A percentile compares a stretch with the other conserved stretches of the same genome.
Conservation (phyloP, 305 asterid genomes). For the Lippia alba region DNA sequence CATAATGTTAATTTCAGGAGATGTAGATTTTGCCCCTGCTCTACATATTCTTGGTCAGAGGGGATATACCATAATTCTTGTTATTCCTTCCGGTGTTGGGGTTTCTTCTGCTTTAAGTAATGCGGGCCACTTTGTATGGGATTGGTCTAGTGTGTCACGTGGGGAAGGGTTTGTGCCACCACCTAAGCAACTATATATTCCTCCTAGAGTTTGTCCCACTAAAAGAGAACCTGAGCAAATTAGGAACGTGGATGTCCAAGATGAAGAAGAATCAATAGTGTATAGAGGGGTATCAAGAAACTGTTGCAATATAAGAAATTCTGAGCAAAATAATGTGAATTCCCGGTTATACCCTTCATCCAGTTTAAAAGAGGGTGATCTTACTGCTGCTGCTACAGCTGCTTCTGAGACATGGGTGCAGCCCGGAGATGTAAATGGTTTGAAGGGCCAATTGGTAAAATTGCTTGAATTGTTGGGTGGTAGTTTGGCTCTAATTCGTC, state of each 20-base stretch:
- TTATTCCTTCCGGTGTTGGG: slow-evolving; percentile 59
- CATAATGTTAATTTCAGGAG: slow-evolving; percentile 78
- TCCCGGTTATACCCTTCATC: slow-evolving; percentile 45
- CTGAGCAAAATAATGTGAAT: slow-evolving; percentile 39
- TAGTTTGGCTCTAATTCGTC: slow-evolving; percentile 54
- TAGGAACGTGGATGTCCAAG: slow-evolving; percentile 43
- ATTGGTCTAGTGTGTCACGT: slow-evolving; percentile 75
- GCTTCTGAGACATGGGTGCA: slow-evolving; percentile 56
- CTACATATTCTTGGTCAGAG: slow-evolving; percentile 84
- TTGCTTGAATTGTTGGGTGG: slow-evolving; percentile 71
- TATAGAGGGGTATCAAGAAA: slow-evolving; percentile 57
- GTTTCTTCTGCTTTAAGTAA: slow-evolving; percentile 74
- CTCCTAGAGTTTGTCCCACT: slow-evolving; percentile 41
- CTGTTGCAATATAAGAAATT: slow-evolving; percentile 45
- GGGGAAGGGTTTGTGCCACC: slow-evolving; percentile 73
- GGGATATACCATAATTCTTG: slow-evolving; percentile 74
- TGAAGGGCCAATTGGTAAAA: slow-evolving; percentile 64
- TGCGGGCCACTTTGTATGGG: slow-evolving; percentile 76
- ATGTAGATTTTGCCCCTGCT: slow-evolving; percentile 80
- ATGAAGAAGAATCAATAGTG: slow-evolving; percentile 77
- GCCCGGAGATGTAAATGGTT: slow-evolving; percentile 73
- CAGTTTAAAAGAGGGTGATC: slow-evolving; percentile 44
- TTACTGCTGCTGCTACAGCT: slow-evolving; percentile 1
- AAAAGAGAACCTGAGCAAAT: slow-evolving; percentile 26
- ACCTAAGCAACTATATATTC: slow-evolving; percentile 37